Conservation (phyloP, 305 asterid species). For the Fraxinus xanthoxyloides region DNA sequence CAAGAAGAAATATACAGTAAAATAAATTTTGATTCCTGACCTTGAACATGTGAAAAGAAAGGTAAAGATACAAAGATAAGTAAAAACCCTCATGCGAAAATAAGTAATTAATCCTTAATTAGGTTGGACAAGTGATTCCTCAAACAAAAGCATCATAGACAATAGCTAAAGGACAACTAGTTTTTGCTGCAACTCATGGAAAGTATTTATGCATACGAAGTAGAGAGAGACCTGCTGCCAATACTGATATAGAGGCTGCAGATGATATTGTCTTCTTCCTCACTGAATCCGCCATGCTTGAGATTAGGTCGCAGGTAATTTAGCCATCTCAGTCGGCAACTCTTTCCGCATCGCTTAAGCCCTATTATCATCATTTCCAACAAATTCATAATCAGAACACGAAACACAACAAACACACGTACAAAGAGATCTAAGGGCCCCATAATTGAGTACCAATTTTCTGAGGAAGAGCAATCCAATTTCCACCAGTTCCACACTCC, state of each 20-base stretch:
- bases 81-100: neutral
- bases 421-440: neutral
- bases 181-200: constrained; percentile 22
- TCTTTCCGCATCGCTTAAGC: constrained; percentile 62
- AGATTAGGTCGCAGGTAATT: constrained; percentile 59
- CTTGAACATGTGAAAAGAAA: constrained; percentile 14
- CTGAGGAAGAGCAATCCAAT: constrained; percentile 10
- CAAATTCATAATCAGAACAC: neutral
- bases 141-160: constrained; percentile 31
- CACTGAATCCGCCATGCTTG: constrained; percentile 62
- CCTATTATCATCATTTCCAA: constrained; percentile 26
- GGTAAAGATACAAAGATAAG: neutral
- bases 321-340: constrained; percentile 60
- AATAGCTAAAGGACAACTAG: constrained; percentile 40
- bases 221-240: constrained; percentile 52
- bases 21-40: constrained; percentile 15
- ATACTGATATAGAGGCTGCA: constrained; percentile 70
- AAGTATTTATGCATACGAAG: constrained; percentile 22
- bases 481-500: constrained; percentile 1
- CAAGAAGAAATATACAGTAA: neutral
- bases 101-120: neutral
- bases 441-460: neutral
- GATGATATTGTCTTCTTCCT: constrained; percentile 61
- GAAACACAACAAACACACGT: neutral
- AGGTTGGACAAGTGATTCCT: constrained; percentile 1